A percentile compares a stretch with the other conserved stretches of the same genome.
Conservation (phyloP, 2,329 filamentous ascomycete genomes). For the Teratosphaeria gauchensis region DNA sequence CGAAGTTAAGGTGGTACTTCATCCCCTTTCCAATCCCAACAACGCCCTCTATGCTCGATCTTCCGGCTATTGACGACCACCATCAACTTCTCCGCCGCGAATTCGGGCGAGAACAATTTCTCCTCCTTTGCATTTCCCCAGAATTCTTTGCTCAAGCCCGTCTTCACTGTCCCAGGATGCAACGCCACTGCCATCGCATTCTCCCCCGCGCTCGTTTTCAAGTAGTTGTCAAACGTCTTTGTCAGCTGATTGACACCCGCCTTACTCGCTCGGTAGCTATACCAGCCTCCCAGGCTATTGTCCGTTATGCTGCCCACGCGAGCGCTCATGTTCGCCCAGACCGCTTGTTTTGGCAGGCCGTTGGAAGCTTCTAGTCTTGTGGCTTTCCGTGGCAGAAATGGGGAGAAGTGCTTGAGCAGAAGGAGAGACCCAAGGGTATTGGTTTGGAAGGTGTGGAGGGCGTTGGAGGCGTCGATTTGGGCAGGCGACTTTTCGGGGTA, state of each 20-base stretch:
- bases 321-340: conserved; percentile 68
- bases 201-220: conserved; percentile 47
- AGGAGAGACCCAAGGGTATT: conserved; percentile 68
- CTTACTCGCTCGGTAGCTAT: conserved; percentile 68
- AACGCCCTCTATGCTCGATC: conserved; percentile 48
- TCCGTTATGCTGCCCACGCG: conserved; percentile 66
- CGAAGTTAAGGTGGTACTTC: conserved; percentile 48
- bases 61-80: conserved; percentile 44
- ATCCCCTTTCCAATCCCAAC: conserved; percentile 60
- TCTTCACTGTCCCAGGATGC: conserved; percentile 75
- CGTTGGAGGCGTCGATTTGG: conserved; percentile 52
- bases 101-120: conserved; percentile 58
- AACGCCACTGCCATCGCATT: conserved; percentile 60
- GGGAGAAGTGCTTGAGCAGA: conserved; percentile 64
- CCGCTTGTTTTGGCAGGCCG: conserved; percentile 42
- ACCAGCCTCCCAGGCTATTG: conserved; percentile 70
- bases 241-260: conserved; percentile 62
- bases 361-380: conserved; percentile 27
- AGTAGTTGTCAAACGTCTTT: conserved; percentile 61
- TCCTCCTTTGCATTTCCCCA: conserved; percentile 54
- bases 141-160: conserved; percentile 61
- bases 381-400: conserved; percentile 55
- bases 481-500: conserved; percentile 60
- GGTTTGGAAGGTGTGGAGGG: conserved; percentile 60
- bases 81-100: conserved; percentile 55